These are phyloP conservation scores for Mycena galericulata DNA, from an alignment of 768 basidiomycete genomes.

Conservation along the genomic window DNA sequence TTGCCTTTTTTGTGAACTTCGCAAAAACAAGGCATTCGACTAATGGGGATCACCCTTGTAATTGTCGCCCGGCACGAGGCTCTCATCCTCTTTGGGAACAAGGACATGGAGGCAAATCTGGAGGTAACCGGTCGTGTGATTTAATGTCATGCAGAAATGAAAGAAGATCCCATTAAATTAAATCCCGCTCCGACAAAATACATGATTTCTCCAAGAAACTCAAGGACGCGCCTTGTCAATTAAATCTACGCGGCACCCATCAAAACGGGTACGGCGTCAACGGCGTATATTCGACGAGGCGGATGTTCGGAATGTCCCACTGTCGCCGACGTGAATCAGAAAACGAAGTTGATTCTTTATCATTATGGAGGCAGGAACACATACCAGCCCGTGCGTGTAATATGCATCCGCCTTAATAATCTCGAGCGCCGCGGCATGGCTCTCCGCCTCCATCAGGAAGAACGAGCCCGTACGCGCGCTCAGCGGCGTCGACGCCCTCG, in stretches of 20 bases:
- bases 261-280: slow-evolving; percentile 19
- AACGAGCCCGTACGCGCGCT: slow-evolving; percentile 24
- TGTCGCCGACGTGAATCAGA: not conserved
- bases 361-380: not conserved
- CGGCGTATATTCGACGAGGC: slow-evolving; percentile 17
- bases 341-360: not conserved
- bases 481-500: not conserved
- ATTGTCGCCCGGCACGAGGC: slow-evolving; percentile 21
- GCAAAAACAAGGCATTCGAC: not conserved
- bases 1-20: slow-evolving; percentile 20
- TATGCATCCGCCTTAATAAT: slow-evolving; percentile 23
- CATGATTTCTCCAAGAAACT: not conserved
- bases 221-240: not conserved
- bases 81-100: slow-evolving; percentile 20
- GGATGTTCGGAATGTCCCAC: slow-evolving; percentile 26
- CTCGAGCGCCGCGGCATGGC: slow-evolving; percentile 9
- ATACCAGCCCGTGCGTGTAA: slow-evolving; percentile 17
- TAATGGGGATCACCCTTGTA: slow-evolving; percentile 24
- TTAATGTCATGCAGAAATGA: not conserved
- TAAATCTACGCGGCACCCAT: not conserved
- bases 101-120: not conserved
- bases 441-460: slow-evolving; percentile 26
- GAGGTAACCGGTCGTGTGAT: slow-evolving; percentile 10
- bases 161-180: not conserved
- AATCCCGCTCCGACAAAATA: not conserved